Evolutionary conservation across 768 basidiomycete species (phyloP).

Genomic region (Hypholoma sublateritium): DNA sequence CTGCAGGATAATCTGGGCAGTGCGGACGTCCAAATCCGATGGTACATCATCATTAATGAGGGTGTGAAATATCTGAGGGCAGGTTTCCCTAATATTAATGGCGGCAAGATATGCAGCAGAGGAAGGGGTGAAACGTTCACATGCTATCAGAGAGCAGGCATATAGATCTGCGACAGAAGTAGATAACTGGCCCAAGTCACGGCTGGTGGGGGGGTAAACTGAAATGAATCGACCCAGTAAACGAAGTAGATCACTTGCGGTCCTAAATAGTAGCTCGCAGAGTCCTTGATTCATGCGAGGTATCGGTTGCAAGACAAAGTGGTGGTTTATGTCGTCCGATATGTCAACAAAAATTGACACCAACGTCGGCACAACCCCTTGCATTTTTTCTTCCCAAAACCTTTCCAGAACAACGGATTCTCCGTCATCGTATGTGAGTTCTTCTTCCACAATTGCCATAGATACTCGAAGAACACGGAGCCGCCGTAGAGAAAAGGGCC

Average conservation of each 20-base stretch:
- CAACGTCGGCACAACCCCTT: constrained; percentile 58
- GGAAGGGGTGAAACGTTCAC: constrained; percentile 36
- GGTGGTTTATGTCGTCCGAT: constrained; percentile 48
- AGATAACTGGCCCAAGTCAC: constrained; percentile 45
- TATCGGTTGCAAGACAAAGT: constrained; percentile 46
- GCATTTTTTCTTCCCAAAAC: constrained; percentile 60
- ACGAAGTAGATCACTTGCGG: constrained; percentile 51
- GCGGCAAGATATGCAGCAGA: constrained; percentile 42
- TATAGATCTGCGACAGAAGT: constrained; percentile 53
- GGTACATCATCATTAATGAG: constrained; percentile 35
- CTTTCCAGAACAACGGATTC: constrained; percentile 56
- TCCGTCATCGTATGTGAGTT: constrained; percentile 46
- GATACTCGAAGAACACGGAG: constrained; percentile 66
- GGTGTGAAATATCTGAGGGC: constrained; percentile 46
- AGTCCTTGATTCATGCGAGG: constrained; percentile 39
- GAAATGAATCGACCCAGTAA: constrained; percentile 49
- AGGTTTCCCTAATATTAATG: constrained; percentile 44
- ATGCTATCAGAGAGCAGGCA: constrained; percentile 48
- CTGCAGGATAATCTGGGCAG: constrained; percentile 53
- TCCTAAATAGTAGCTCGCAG: constrained; percentile 54
- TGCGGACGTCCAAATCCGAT: constrained; percentile 34
- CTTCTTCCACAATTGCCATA: constrained; percentile 52
- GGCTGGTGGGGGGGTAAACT: constrained; percentile 49
- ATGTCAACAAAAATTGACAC: constrained; percentile 51
- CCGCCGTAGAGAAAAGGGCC: constrained; percentile 50